Base-by-base conservation (phyloP, 768 basidiomycete genomes). In the Sporobolomyces pararoseus region DNA sequence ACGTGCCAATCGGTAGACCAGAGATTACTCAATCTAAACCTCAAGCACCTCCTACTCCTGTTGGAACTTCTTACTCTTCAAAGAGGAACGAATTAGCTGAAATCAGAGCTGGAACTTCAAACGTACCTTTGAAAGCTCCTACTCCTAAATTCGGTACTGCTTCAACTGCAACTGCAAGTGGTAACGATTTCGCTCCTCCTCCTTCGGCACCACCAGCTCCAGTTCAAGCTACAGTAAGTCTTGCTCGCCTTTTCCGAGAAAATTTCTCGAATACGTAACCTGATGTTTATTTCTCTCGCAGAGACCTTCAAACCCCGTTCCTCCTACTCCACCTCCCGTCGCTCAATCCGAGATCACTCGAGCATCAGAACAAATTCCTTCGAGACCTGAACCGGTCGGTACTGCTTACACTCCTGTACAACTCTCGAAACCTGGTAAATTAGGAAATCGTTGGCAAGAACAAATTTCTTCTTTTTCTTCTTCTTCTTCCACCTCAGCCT, bases 321-420 rank as follows among this genome's bases (percentile, higher is more conserved):
- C 77, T 14, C 25, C 77, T 84, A 14, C 80, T 81, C 21, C 82
- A 84, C n/a, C 82, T 6, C 80, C 74, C 7, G 35, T 72, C 9
- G n/a, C 44, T 17, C 53, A 50, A 34, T 58, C 25, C 32, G 74
- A 52, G 32, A 35, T 74, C 16, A 64, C 78, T 13, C 75, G 78
- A 50, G 53, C 75, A 0, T 62, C 78, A 2, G 59, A 58, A 52
- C 17, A 19, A 7, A 39, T 59, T 39, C 46, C 92, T 0, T 90
- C 94, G 79, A 86, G 86, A 7, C 94, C 95, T 73, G 88, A 83
- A 1, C 90, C 90, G 2, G 87, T 92, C 25, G 75, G 92, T 57
- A 91, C 92, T 0, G 84, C 88, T 0, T 97, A 93, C 78, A 89
- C 87, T 2, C 95, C 95, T 3, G 91, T 98, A 68, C 85, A 85